These are phyloP conservation scores for Quercus wislizeni DNA, from an alignment of 306 rosid species.

Conservation along the genomic window DNA sequence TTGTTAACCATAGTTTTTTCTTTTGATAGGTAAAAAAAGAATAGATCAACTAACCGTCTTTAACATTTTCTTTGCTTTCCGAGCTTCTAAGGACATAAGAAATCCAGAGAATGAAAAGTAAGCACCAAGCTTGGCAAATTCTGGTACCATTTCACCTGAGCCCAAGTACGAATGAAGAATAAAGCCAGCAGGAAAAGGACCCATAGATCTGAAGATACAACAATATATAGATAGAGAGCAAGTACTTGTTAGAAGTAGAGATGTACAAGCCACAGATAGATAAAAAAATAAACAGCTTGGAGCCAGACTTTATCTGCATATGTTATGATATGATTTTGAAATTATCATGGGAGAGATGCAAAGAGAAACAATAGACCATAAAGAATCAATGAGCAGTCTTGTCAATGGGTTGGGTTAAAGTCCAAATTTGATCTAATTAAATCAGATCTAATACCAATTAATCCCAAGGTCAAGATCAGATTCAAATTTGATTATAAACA, in stretches of 20 bases:
- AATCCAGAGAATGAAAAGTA: conserved; percentile 91
- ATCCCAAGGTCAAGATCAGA: too few relatives aligned
- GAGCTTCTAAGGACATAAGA: conserved; percentile 64
- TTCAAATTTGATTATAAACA: too few relatives aligned
- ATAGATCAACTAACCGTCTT: conserved; percentile 46
- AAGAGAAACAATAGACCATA: neutral
- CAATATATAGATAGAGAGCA: neutral
- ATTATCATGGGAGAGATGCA: neutral
- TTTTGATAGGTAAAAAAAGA: neutral
- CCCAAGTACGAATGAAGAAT: conserved; percentile 91
- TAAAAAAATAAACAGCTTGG: neutral
- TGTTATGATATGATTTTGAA: neutral
- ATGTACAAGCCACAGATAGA: neutral
- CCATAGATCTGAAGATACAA: conserved; percentile 53
- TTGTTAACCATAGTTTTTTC: neutral
- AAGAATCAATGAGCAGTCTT: neutral
- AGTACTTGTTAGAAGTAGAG: neutral
- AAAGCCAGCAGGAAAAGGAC: conserved; percentile 92
- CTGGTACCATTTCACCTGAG: conserved; percentile 92
- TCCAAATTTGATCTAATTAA: too few relatives aligned
- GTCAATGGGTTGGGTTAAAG: too few relatives aligned
- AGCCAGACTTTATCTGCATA: neutral
- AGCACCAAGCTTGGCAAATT: conserved; percentile 77
- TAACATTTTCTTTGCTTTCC: conserved; percentile 82
- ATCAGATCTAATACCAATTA: too few relatives aligned